phyloP scores from a whole-genome alignment of 192 early-diverging fungal genomes.

The Coemansia sp. region DNA sequence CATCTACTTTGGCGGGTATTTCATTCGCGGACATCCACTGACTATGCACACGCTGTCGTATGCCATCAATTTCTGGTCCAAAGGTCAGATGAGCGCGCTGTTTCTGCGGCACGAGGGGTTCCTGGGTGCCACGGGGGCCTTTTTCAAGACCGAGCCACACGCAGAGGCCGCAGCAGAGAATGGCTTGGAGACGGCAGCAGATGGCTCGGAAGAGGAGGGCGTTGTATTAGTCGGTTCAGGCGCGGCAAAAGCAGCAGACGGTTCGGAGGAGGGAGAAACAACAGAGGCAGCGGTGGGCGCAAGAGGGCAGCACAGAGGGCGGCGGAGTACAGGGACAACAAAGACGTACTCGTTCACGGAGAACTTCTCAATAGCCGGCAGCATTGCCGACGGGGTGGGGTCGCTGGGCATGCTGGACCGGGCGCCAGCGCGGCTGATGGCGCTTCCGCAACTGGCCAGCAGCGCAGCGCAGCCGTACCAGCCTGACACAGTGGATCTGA shows the following conservation, averaged over 20 bases:
- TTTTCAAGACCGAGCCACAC: conserved; percentile 18
- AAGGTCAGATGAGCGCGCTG: conserved; percentile 88
- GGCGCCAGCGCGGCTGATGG: conserved; percentile 50
- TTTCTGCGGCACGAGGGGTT: conserved; percentile 98
- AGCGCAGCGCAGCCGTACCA: conserved; percentile 45
- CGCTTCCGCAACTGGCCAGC: conserved; percentile 64
- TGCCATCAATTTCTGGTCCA: conserved; percentile 97
- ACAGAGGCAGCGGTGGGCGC: not conserved
- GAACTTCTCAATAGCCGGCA: conserved; percentile 70
- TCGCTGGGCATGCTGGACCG: conserved; percentile 70
- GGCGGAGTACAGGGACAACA: conserved; percentile 3
- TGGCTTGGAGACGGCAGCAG: not conserved
- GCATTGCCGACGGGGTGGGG: conserved; percentile 56
- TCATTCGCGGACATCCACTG: conserved; percentile 93
- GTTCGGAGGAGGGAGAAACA: too few species aligned
- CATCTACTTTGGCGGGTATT: conserved; percentile 98
- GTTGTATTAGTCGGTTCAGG: too few species aligned
- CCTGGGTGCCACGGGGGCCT: conserved; percentile 90
- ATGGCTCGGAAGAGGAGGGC: too few species aligned
- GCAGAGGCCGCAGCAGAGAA: conserved; percentile 4
- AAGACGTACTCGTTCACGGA: conserved; percentile 72
- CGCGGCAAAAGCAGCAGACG: too few species aligned
- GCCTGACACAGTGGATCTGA: conserved; percentile 71
- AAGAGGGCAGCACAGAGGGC: not conserved
- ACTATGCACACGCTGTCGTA: conserved; percentile 98